Evolutionary conservation across 2,329 filamentous ascomycete species (phyloP), one percentile per base, ranked within the genome.

Genomic region (Penicillium expansum): DNA sequence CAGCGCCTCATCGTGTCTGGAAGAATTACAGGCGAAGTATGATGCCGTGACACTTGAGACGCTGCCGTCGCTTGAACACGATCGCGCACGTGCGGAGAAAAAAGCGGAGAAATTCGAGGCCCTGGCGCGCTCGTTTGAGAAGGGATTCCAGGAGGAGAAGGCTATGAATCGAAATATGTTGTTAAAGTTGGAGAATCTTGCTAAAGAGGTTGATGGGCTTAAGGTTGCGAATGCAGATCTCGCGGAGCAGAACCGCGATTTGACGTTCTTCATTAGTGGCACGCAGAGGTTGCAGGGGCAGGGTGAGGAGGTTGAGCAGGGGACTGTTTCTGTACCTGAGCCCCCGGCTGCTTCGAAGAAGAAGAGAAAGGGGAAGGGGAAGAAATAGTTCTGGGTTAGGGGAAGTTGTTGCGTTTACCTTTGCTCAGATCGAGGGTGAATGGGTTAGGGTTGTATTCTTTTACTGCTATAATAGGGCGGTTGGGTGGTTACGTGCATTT

Each of bases 221-320:
- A 83, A 83, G 65, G 60, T 72, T 63, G 59, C 91, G 72, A 88
- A 90, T 63, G 81, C 78, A 38, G 91, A 96, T 64, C 76, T 96
- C 42, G 85, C 86, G 62, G 92, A 96, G 72, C 89, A 92, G 81
- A 96, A 96, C 70, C 83, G 89, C 14, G 93, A 97, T 71, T 71
- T 97, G 70, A 86, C 82, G 49, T 92, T 96, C 82, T 96, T 93
- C 69, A 93, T 97, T 58, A 90, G 86, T 20, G 89, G 90, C 0
- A 86, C 89, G 73, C 86, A 94, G 74, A 93, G 91, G 74, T 75
- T 97, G 65, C 87, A 84, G 76, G 83, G 82, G 83, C 33, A 84
- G 56, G 83, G 85, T 32, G 89, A 88, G n/a, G 90, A 93, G 72
- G 74, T 94, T 37, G 85, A 87, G 62, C 88, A 88, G 50, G 90